phyloP scores from a whole-genome alignment of 768 basidiomycete species.

The Trametes cinnabarina region DNA sequence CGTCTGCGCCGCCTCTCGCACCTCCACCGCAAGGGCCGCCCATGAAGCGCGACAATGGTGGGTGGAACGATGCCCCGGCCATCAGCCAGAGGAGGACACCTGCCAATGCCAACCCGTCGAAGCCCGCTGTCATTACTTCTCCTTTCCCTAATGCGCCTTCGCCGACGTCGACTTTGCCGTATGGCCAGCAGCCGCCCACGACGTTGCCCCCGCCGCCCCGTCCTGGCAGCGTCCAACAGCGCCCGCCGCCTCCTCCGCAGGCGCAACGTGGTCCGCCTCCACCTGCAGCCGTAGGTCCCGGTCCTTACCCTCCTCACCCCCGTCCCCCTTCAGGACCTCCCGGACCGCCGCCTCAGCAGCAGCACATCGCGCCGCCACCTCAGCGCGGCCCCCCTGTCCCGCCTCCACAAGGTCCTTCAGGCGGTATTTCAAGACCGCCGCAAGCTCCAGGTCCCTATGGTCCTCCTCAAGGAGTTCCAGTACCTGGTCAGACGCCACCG shows the following conservation, averaged over 20 bases:
- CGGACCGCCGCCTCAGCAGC: conserved; percentile 26
- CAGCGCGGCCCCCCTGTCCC: conserved; percentile 33
- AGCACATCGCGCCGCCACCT: conserved; percentile 36
- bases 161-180: conserved; percentile 18
- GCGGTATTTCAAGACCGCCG: conserved; percentile 33
- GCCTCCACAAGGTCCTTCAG: conserved; percentile 30
- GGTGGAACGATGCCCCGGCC: conserved; percentile 90
- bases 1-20: conserved; percentile 40
- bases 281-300: conserved; percentile 24
- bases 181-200: conserved; percentile 21
- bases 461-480: conserved; percentile 43
- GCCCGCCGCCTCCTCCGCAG: conserved; percentile 43
- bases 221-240: conserved; percentile 56
- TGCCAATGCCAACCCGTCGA: conserved; percentile 44
- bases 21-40: conserved; percentile 57
- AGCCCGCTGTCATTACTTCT: conserved; percentile 74
- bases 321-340: conserved; percentile 34
- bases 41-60: conserved; percentile 58
- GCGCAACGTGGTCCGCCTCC: conserved; percentile 34
- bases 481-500: conserved; percentile 40
- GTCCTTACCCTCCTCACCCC: conserved; percentile 35
- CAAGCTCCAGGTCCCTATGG: conserved; percentile 52
- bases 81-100: conserved; percentile 50
- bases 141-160: conserved; percentile 76
- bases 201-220: conserved; percentile 53